These are phyloP conservation scores for Lathyrus tuberosus DNA, from an alignment of 306 rosid genomes.

Conservation along the genomic window DNA sequence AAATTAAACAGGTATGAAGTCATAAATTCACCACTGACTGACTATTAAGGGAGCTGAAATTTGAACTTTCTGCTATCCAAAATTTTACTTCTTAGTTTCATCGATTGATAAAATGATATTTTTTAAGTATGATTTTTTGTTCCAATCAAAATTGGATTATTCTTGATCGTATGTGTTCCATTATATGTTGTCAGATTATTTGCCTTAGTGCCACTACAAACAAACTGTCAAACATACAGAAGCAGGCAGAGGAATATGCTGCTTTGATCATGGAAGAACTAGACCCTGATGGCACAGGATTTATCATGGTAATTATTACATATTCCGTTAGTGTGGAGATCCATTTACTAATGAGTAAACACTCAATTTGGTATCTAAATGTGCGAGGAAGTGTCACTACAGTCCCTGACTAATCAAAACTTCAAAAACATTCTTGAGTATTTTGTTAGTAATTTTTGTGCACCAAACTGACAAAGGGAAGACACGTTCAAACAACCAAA, in stretches of 20 bases:
- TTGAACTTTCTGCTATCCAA: background rate
- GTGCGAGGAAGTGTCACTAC: no score
- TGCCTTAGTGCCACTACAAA: slow-evolving; percentile 69
- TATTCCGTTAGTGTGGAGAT: no score
- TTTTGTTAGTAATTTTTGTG: no score
- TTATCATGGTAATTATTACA: slow-evolving; percentile 59
- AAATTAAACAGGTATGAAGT: slow-evolving; percentile 61
- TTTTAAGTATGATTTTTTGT: slow-evolving; percentile 30
- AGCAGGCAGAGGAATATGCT: slow-evolving; percentile 70
- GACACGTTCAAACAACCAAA: no score
- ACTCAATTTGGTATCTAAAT: no score
- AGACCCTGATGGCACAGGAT: slow-evolving; percentile 63
- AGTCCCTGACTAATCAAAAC: no score
- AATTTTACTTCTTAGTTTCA: background rate
- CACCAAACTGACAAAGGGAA: no score
- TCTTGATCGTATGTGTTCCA: slow-evolving; percentile 2
- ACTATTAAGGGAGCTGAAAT: background rate
- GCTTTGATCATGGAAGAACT: slow-evolving; percentile 79
- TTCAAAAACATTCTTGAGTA: no score
- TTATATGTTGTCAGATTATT: slow-evolving; percentile 57
- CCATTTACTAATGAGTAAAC: no score
- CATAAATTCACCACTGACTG: background rate
- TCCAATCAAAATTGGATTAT: slow-evolving; percentile 1
- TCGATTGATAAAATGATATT: background rate
- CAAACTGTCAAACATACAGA: slow-evolving; percentile 64